Evolutionary conservation across 2,329 filamentous ascomycete species (phyloP).

Genomic region (Pseudodiploospora longispora): DNA sequence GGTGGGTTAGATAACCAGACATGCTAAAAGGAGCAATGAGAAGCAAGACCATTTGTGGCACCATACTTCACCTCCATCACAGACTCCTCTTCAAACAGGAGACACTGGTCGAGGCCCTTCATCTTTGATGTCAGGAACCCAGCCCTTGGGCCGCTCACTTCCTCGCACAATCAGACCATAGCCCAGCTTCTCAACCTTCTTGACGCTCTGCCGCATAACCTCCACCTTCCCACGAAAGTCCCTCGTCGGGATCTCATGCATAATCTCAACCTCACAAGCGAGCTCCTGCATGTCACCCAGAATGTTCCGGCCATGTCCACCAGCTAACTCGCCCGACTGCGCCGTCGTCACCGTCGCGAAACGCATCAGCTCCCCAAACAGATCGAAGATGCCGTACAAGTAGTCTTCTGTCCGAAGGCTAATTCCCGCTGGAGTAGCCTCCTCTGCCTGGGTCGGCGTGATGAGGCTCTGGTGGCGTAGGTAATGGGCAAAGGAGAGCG

Average conservation of each 20-base stretch:
- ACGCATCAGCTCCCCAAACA: constrained; percentile 94
- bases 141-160: constrained; percentile 81
- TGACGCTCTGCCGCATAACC: constrained; percentile 79
- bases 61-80: too few relatives aligned
- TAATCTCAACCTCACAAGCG: constrained; percentile 65
- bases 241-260: constrained; percentile 51
- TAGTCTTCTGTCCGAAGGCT: constrained; percentile 75
- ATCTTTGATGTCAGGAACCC: constrained; percentile 68
- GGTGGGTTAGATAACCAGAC: too few relatives aligned
- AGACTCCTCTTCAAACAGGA: constrained; percentile 13
- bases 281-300: constrained; percentile 74
- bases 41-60: too few relatives aligned
- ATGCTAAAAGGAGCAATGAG: too few relatives aligned
- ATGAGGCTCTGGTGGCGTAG: constrained; percentile 70
- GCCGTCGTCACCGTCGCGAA: constrained; percentile 88
- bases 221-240: constrained; percentile 70
- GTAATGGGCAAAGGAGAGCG: constrained; percentile 82
- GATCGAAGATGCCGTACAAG: constrained; percentile 81
- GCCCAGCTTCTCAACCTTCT: constrained; percentile 85
- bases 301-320: constrained; percentile 46
- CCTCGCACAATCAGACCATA: constrained; percentile 85
- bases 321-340: constrained; percentile 52
- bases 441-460: constrained; percentile 51
- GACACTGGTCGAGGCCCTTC: constrained; percentile 23
- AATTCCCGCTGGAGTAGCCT: constrained; percentile 44